Evolutionary conservation across 2,329 filamentous ascomycete species (phyloP), one percentile per base, ranked within the genome.

Genomic region (Plenodomus lindquistii): DNA sequence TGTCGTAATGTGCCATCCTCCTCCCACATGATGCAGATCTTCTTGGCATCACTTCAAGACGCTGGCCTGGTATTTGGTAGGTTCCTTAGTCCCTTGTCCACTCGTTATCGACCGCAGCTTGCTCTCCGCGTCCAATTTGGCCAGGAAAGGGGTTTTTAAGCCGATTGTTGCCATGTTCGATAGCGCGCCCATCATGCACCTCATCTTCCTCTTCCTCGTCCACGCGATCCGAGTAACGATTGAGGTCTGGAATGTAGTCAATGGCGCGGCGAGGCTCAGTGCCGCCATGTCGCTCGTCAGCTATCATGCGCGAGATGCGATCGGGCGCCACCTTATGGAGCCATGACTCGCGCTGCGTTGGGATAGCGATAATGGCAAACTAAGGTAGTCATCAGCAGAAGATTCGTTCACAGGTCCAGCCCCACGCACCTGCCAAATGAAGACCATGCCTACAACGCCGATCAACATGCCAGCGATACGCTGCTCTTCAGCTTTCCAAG

Each of bases 401-500:
- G 27, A 31, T 13, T 4, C 9, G 6, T 15, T 4, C 27, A 31
- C 9, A 13, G 4, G 4, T 7, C 11, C 15, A 15, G 27, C 37
- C 9, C 18, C 2, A 50, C 66, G 21, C 36, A 64, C 66, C 65
- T 70, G 65, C 40, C 69, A 72, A 7, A 71, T 16, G 27, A 69
- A 66, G 2, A 72, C 67, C 43, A 71, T 45, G 6, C 56, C 62
- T 0, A 71, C 66, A 5, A 86, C 77, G 0, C 72, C 75, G 40
- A 88, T 75, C 34, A 85, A 75, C 17, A 85, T 60, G 0, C 81
- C 80, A 0, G 83, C 79, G 21, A 78, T 77, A 5, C 71, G 73
- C 63, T 79, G 77, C 67, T 86, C 76, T 37, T 79, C 75, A 20
- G 66, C 70, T n/a, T 74, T 78, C 86, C 85, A 89, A 0, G 77